A percentile compares a stretch with the other conserved stretches of the same genome.
Evolutionary conservation across 129 eudicot genomes (phyloP).

Genomic region (Artemisia annua): DNA sequence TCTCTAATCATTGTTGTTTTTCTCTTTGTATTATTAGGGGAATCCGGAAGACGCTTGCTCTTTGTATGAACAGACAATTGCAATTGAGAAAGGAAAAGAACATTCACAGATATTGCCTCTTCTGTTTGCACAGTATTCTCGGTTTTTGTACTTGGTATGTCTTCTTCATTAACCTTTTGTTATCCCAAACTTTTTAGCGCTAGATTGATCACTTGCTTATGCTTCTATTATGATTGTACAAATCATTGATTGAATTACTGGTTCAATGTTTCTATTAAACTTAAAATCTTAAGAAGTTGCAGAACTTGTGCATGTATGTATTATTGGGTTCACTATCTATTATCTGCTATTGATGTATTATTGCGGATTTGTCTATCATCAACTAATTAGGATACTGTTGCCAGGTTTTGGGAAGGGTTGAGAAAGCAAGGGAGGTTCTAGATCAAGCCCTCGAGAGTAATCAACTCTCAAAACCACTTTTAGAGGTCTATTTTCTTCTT

Average conservation of each 20-base stretch:
- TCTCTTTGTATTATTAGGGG: slow-evolving; percentile 54
- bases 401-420: slow-evolving; percentile 76
- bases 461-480: slow-evolving; percentile 52
- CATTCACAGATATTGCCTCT: slow-evolving; percentile 83
- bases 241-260: neutral
- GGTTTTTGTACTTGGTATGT: slow-evolving; percentile 77
- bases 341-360: neutral
- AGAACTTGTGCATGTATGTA: neutral
- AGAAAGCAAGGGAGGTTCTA: slow-evolving; percentile 82
- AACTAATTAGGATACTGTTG: slow-evolving; percentile 3
- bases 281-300: neutral
- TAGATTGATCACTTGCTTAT: slow-evolving; percentile 1
- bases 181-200: neutral
- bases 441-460: slow-evolving; percentile 67
- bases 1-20: neutral
- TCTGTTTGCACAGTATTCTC: slow-evolving; percentile 87
- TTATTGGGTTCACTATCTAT: neutral
- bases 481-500: slow-evolving; percentile 29
- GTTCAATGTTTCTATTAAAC: neutral
- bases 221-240: neutral
- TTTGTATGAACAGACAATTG: slow-evolving; percentile 87
- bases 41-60: slow-evolving; percentile 82
- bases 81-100: slow-evolving; percentile 97
- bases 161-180: slow-evolving; percentile 3
- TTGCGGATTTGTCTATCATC: neutral